phyloP scores from a whole-genome alignment of 2,329 filamentous ascomycete species.

The Colletotrichum neosansevieriae region DNA sequence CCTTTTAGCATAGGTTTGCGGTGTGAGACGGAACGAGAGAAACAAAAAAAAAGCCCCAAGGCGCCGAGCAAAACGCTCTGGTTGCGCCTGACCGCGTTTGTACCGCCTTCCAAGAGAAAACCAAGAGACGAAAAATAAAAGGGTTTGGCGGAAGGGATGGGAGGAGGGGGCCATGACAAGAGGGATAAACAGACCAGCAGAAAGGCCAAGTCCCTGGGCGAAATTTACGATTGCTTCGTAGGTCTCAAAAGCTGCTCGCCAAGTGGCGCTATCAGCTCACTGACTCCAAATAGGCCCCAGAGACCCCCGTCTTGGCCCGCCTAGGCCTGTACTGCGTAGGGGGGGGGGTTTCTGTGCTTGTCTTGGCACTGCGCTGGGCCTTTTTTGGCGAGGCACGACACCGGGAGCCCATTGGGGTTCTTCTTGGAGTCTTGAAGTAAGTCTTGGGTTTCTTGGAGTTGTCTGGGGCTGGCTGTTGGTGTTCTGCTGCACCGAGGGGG shows the following conservation, averaged over 20 bases:
- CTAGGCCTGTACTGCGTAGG: not conserved
- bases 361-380: conserved; percentile 23
- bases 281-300: conserved; percentile 34
- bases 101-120: conserved; percentile 25
- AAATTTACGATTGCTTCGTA: conserved; percentile 1
- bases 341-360: conserved; percentile 7
- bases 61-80: conserved; percentile 30
- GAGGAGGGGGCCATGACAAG: not conserved
- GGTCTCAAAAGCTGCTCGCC: conserved; percentile 27
- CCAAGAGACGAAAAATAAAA: conserved; percentile 3
- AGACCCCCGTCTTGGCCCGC: conserved; percentile 34
- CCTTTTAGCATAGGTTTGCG: not conserved
- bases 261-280: conserved; percentile 39
- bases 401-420: not conserved
- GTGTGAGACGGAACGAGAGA: conserved; percentile 1
- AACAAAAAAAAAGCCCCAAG: conserved; percentile 19
- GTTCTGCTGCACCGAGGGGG: too few species aligned
- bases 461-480: too few species aligned
- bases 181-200: not conserved
- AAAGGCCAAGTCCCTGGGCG: conserved; percentile 17
- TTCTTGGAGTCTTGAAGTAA: not conserved
- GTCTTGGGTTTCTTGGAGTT: too few species aligned
- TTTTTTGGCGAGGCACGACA: not conserved
- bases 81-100: conserved; percentile 23
- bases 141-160: not conserved